phyloP scores from a whole-genome alignment of 2,329 filamentous ascomycete species.

The Ophiocordyceps polyrhachis-furcata region DNA sequence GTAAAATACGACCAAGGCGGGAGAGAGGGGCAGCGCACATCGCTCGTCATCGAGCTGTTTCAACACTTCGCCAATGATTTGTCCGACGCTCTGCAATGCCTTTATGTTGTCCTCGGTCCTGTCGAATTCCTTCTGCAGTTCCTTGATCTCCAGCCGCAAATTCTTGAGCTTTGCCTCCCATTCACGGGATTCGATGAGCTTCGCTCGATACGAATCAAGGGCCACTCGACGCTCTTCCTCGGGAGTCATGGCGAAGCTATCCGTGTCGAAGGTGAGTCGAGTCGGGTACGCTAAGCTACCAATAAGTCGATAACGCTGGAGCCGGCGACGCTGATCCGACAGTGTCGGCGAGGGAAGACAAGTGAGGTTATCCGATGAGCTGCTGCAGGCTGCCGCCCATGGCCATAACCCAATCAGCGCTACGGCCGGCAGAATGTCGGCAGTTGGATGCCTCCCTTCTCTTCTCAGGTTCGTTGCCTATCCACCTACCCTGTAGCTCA shows the following conservation, averaged over 20 bases:
- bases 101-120: slow-evolving; percentile 99
- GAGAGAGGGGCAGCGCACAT: slow-evolving; percentile 42
- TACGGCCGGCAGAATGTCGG: slow-evolving; percentile 15
- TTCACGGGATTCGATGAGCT: slow-evolving; percentile 86
- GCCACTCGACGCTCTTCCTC: slow-evolving; percentile 48
- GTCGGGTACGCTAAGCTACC: not conserved
- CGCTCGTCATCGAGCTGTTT: slow-evolving; percentile 98
- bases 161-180: slow-evolving; percentile 97
- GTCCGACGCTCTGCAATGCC: slow-evolving; percentile 92
- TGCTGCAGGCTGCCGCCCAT: slow-evolving; percentile 5
- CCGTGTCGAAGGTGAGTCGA: not conserved
- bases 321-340: slow-evolving; percentile 6
- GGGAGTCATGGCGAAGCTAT: slow-evolving; percentile 23
- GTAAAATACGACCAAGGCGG: not conserved
- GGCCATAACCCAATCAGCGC: slow-evolving; percentile 9
- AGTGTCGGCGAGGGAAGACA: slow-evolving; percentile 4
- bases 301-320: not conserved
- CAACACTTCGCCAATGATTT: slow-evolving; percentile 97
- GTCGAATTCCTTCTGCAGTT: slow-evolving; percentile 84
- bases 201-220: slow-evolving; percentile 59
- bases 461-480: not conserved
- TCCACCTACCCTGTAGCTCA: not conserved
- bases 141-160: slow-evolving; percentile 88
- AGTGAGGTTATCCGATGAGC: slow-evolving; percentile 22
- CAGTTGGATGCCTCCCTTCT: not conserved